phyloP scores from a whole-genome alignment of 331 rosid species.

The Acacia pycnantha region DNA sequence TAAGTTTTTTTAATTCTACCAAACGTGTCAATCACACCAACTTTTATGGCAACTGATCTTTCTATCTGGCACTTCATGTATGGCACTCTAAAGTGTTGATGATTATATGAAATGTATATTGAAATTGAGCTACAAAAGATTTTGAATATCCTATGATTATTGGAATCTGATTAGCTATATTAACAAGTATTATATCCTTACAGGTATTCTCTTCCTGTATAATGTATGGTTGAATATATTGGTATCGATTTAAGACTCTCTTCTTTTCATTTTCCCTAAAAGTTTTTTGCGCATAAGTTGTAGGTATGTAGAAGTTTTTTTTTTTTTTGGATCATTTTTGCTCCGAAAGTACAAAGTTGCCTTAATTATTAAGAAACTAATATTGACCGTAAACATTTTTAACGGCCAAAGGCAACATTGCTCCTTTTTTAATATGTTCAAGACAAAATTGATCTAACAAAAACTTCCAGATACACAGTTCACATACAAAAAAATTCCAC shows the following conservation, averaged over 20 bases:
- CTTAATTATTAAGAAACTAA: too few species aligned
- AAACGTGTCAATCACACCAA: not conserved
- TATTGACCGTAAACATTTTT: too few species aligned
- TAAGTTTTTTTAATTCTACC: not conserved
- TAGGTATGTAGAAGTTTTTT: too few species aligned
- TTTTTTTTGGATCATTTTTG: too few species aligned
- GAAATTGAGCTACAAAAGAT: not conserved
- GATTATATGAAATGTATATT: not conserved
- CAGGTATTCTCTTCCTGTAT: slow-evolving; percentile 3
- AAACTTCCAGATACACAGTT: too few species aligned
- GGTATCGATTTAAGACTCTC: not conserved
- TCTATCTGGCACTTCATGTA: not conserved
- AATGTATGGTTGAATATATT: not conserved
- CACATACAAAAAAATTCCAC: too few species aligned
- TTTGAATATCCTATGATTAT: slow-evolving; percentile 5
- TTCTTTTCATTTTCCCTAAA: not conserved
- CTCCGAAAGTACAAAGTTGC: too few species aligned
- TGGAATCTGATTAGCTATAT: not conserved
- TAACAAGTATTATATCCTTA: not conserved
- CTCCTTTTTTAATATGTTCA: too few species aligned
- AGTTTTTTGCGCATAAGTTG: too few species aligned
- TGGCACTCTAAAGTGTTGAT: not conserved
- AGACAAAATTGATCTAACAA: too few species aligned
- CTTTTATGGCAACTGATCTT: not conserved
- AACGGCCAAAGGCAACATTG: too few species aligned